Evolutionary conservation across 306 rosid species (phyloP), one percentile per base, ranked within the genome.

Genomic region (Adenanthera pavonina): DNA sequence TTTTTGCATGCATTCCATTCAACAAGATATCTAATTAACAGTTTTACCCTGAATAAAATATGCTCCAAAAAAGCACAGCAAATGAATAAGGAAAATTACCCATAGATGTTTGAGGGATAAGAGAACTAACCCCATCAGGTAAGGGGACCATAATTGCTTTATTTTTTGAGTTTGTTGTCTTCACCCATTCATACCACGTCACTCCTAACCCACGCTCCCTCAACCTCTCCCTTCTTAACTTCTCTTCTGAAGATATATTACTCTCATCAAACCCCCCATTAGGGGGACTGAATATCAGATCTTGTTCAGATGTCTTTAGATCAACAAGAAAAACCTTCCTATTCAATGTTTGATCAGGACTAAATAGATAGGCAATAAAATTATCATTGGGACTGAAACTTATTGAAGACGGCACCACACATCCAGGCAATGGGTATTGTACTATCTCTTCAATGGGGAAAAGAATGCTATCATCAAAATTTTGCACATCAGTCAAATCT

Each of bases 131-230:
- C 98, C 99, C 99, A 36, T 90, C 89, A 69, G 99, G 99, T 89
- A 93, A 91, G 17, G 98, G 98, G 85, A 92, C 99, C 92, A 95
- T 84, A 74, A 93, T 84, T 69, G 88, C 82, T 83, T 90, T 95
- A 87, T 66, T 89, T 75, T 81, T 87, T 0, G 91, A 74, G 87
- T 88, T 87, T 19, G 92, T 80, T 77, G 92, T 83, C 81, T 95
- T 95, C 83, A 93, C 88, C 99, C 99, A 95, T 82, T 95, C 99
- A 56, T 93, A 95, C 67, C 92, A 87, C 0, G 99, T 95, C 62
- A 95, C 99, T 77, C 98, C 99, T 84, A 93, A 84, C 76, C 99
- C 98, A 0, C 98, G 94, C 84, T 93, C 99, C 87, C 97, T 89
- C 90, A 86, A 84, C 87, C 99, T 93, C 89, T 95, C 99, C 88